Evolutionary conservation across 2,329 filamentous ascomycete genomes (phyloP).

Genomic region (Curvularia lunata): DNA sequence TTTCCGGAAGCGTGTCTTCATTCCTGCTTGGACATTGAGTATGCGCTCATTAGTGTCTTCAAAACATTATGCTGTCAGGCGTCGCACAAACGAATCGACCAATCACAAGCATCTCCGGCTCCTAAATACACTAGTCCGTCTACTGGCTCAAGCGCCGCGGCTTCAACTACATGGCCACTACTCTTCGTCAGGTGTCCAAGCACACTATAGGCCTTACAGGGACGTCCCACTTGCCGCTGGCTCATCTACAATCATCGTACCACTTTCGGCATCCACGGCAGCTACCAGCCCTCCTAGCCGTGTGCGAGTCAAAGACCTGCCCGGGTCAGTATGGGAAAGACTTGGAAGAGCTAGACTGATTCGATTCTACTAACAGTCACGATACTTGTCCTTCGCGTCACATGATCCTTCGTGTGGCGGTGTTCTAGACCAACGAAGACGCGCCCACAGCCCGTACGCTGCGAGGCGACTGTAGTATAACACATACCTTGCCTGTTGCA

Average conservation of each 20-base stretch:
- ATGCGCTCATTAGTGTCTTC: background rate
- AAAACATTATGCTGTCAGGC: background rate
- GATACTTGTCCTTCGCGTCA: background rate
- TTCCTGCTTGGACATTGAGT: background rate
- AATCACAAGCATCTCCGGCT: constrained; percentile 5
- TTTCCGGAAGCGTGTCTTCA: background rate
- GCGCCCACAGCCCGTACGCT: constrained; percentile 3
- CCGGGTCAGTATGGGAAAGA: constrained; percentile 2
- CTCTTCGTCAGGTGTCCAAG: background rate
- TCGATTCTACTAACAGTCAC: background rate
- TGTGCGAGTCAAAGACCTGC: background rate
- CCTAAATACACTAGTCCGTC: constrained; percentile 4
- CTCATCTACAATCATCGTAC: background rate
- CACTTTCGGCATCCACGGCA: background rate
- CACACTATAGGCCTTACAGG: background rate
- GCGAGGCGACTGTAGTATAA: constrained; percentile 12
- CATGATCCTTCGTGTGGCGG: background rate
- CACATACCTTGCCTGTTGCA: constrained; percentile 4
- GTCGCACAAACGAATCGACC: constrained; percentile 3
- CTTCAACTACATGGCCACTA: constrained; percentile 1
- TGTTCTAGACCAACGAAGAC: constrained; percentile 10
- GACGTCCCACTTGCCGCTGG: background rate
- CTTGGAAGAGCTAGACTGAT: constrained; percentile 1
- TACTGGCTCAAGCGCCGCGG: constrained; percentile 6
- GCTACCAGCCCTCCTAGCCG: background rate